Evolutionary conservation across 441 rosid genomes (phyloP).

Genomic region (Gossypium trilobum): DNA sequence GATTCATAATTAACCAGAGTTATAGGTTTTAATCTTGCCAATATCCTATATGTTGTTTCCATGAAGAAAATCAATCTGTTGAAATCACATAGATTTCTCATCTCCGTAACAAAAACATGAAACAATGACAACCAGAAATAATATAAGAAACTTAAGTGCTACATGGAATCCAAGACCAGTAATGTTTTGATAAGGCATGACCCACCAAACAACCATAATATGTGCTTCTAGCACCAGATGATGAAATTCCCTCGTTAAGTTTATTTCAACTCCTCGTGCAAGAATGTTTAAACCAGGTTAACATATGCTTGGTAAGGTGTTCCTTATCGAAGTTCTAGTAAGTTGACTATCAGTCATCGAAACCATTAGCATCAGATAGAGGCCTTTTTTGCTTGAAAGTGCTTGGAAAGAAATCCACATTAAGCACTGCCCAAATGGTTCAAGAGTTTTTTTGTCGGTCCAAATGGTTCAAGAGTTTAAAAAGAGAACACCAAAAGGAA

Average conservation of each 20-base stretch:
- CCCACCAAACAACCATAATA: background rate
- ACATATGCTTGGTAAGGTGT: background rate
- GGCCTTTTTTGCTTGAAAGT: background rate
- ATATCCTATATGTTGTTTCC: background rate
- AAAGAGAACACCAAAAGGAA: background rate
- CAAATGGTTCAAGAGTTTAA: background rate
- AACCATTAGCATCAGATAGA: background rate
- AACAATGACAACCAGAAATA: background rate
- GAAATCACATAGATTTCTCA: background rate
- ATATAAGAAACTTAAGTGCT: background rate
- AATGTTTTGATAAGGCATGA: background rate
- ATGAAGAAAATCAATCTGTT: background rate
- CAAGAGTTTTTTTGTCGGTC: background rate
- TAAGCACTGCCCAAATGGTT: background rate
- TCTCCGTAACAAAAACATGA: background rate
- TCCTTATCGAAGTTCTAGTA: background rate
- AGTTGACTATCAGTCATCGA: background rate
- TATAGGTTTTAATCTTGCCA: background rate
- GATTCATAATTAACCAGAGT: background rate
- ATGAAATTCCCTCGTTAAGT: background rate
- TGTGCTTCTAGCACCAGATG: background rate
- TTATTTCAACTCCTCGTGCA: background rate
- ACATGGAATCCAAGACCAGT: background rate
- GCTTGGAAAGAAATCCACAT: background rate
- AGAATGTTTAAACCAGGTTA: background rate